These are phyloP conservation scores for Alloteropsis semialata DNA, from an alignment of 176 grass and related monocot genomes.

Conservation along the genomic window DNA sequence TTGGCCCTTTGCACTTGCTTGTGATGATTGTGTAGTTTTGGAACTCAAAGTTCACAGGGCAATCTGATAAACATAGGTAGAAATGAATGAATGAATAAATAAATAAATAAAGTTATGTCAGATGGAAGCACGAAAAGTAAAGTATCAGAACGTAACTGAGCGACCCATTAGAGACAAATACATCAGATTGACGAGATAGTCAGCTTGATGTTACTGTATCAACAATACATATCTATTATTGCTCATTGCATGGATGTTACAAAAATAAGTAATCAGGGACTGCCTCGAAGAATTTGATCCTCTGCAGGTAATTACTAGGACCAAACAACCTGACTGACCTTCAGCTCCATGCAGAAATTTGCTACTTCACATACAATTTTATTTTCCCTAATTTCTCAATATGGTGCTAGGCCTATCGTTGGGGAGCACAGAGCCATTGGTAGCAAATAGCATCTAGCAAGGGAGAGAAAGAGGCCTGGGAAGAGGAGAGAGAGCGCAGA, in stretches of 20 bases:
- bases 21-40: conserved; percentile 74
- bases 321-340: neutral
- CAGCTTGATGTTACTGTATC: neutral
- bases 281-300: neutral
- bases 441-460: no score
- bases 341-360: neutral
- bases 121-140: neutral
- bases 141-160: neutral
- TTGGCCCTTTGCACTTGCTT: conserved; percentile 77
- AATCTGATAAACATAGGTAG: conserved; percentile 38
- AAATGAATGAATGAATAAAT: no score
- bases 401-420: no score
- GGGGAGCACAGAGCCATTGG: no score
- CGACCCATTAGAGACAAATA: neutral
- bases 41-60: conserved; percentile 62
- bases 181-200: conserved; percentile 1
- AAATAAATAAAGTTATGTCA: neutral
- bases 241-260: neutral
- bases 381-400: neutral
- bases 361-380: neutral
- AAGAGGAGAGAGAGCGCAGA: no score
- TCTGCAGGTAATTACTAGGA: neutral
- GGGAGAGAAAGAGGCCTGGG: no score
- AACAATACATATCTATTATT: conserved; percentile 6
- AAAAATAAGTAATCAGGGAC: neutral